phyloP scores from a whole-genome alignment of 2,329 filamentous ascomycete species.

The Graphilbum sp. region DNA sequence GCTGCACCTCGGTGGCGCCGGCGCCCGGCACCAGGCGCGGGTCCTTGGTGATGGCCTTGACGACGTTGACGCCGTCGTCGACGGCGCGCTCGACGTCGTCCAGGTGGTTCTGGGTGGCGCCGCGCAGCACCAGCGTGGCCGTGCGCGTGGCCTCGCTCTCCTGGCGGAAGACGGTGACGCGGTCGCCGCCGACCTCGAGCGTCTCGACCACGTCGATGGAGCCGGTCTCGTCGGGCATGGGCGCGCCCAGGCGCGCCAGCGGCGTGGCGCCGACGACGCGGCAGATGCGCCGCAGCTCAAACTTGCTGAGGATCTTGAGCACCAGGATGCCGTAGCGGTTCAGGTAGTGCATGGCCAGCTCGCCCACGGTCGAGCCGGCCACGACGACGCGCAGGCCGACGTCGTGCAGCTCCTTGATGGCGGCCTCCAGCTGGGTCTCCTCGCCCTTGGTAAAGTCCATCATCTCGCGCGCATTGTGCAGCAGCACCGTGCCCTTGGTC shows the following conservation, averaged over 20 bases:
- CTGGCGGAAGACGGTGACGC: constrained; percentile 96
- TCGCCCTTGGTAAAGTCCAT: constrained; percentile 96
- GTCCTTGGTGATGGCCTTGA: constrained; percentile 96
- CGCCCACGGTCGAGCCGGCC: constrained; percentile 84
- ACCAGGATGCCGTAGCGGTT: constrained; percentile 93
- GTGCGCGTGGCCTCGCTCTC: constrained; percentile 86
- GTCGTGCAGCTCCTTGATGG: constrained; percentile 92
- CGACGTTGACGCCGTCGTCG: constrained; percentile 94
- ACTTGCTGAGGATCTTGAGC: constrained; percentile 96
- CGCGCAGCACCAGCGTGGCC: constrained; percentile 82
- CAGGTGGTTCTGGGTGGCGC: constrained; percentile 93
- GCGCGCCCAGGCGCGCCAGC: constrained; percentile 85
- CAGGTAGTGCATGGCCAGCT: constrained; percentile 91
- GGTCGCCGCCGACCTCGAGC: constrained; percentile 90
- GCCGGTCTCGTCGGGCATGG: constrained; percentile 99
- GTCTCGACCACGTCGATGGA: constrained; percentile 91
- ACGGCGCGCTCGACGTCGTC: constrained; percentile 95
- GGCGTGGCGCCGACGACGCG: constrained; percentile 92
- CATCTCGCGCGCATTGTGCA: constrained; percentile 98
- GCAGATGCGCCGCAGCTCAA: constrained; percentile 87
- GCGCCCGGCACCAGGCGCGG: constrained; percentile 82
- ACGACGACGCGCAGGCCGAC: constrained; percentile 84
- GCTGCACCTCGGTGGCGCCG: constrained; percentile 84
- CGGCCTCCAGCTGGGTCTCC: constrained; percentile 75
- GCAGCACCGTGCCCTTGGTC: constrained; percentile 92